phyloP scores from a whole-genome alignment of 2,329 filamentous ascomycete genomes.

The Zymoseptoria passerinii region DNA sequence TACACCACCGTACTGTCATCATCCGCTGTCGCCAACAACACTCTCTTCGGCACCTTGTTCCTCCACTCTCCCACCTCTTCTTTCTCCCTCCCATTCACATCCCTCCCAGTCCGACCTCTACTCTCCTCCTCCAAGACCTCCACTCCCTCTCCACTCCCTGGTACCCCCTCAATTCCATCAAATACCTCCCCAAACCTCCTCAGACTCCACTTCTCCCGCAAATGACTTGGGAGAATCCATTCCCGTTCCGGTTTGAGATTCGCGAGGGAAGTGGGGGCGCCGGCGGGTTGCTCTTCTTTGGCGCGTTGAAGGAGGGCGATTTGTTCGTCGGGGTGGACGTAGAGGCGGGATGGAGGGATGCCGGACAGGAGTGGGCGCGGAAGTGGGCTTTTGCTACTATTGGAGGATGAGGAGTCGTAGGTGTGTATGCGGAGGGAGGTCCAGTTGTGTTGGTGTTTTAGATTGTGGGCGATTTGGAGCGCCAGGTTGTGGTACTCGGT shows the following conservation, averaged over 20 bases:
- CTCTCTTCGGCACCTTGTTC: conserved; percentile 47
- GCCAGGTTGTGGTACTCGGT: conserved; percentile 42
- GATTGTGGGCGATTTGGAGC: conserved; percentile 58
- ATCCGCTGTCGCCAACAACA: conserved; percentile 67
- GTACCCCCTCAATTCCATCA: conserved; percentile 44
- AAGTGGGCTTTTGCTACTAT: conserved; percentile 30
- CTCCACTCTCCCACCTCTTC: conserved; percentile 32
- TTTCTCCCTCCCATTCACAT: conserved; percentile 12
- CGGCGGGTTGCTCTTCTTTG: conserved; percentile 29
- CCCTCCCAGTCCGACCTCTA: neutral
- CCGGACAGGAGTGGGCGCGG: conserved; percentile 61
- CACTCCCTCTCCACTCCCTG: conserved; percentile 27
- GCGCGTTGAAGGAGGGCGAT: conserved; percentile 57
- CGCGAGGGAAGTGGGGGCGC: conserved; percentile 14
- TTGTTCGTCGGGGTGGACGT: conserved; percentile 77
- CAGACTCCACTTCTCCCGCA: conserved; percentile 65
- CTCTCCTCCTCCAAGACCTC: conserved; percentile 12
- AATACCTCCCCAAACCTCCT: conserved; percentile 60
- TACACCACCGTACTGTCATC: conserved; percentile 78
- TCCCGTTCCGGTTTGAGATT: conserved; percentile 46
- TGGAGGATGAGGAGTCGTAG: neutral
- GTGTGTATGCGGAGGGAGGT: conserved; percentile 41
- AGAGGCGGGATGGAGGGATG: conserved; percentile 62
- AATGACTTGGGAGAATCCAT: conserved; percentile 68
- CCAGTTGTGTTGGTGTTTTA: conserved; percentile 71